These are phyloP conservation scores for Colletotrichum truncatum DNA, from an alignment of 2,329 filamentous ascomycete species.

Conservation along the genomic window DNA sequence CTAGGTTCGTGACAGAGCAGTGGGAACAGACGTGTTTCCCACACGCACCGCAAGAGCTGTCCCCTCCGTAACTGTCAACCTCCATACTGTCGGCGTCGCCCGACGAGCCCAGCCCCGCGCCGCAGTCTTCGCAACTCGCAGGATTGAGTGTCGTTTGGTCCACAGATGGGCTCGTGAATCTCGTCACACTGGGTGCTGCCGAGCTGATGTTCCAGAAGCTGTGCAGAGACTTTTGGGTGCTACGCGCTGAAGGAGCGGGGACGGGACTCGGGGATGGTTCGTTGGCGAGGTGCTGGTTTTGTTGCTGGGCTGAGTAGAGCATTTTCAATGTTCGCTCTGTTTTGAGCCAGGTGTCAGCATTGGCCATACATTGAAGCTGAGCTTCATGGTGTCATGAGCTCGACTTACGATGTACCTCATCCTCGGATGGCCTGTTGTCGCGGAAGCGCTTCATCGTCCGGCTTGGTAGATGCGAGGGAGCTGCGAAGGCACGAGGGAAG, in stretches of 20 bases:
- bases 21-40: conserved; percentile 66
- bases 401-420: conserved; percentile 62
- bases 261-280: conserved; percentile 28
- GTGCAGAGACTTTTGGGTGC: conserved; percentile 63
- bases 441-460: conserved; percentile 71
- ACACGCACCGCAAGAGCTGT: conserved; percentile 57
- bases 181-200: conserved; percentile 40
- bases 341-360: neutral
- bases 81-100: conserved; percentile 45
- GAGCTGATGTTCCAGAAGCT: conserved; percentile 68
- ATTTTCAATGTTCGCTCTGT: conserved; percentile 66
- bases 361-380: neutral
- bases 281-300: conserved; percentile 31
- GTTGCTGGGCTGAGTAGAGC: conserved; percentile 65
- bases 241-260: conserved; percentile 16
- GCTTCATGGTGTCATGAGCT: neutral
- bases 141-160: conserved; percentile 67
- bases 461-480: conserved; percentile 58
- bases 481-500: conserved; percentile 38
- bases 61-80: conserved; percentile 42
- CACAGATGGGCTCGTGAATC: conserved; percentile 45
- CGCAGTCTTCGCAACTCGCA: conserved; percentile 64
- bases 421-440: conserved; percentile 65
- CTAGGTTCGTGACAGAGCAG: conserved; percentile 68
- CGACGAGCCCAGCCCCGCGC: conserved; percentile 38